A percentile compares a stretch with the other conserved stretches of the same genome.
Evolutionary conservation across 495 filamentous ascomycete species (phyloP).

Genomic region (Emericellopsis terricola): DNA sequence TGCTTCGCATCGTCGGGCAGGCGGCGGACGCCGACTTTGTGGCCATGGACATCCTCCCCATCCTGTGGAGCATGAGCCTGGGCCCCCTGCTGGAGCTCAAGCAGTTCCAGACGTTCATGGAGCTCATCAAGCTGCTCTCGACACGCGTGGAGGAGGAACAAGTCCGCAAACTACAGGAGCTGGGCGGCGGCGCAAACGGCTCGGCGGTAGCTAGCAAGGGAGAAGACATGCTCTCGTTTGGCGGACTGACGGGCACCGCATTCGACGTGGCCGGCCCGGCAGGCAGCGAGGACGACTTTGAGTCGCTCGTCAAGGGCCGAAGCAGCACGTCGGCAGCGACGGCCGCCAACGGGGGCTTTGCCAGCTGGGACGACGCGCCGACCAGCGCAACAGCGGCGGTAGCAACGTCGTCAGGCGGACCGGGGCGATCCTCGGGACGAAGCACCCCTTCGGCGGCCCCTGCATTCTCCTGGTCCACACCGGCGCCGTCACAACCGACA

Average conservation of each 20-base stretch:
- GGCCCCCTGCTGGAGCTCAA: constrained; percentile 72
- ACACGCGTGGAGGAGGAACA: constrained; percentile 73
- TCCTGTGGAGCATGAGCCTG: constrained; percentile 82
- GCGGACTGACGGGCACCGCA: constrained; percentile 26
- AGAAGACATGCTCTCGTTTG: constrained; percentile 46
- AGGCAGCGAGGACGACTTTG: constrained; percentile 52
- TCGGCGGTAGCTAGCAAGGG: constrained; percentile 12
- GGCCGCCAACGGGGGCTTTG: constrained; percentile 7
- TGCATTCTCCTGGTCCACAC: constrained; percentile 44
- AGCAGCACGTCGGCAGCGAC: constrained; percentile 4
- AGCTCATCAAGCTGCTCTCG: constrained; percentile 65
- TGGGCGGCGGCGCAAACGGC: constrained; percentile 32
- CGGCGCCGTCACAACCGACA: constrained; percentile 12
- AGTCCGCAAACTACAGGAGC: constrained; percentile 66
- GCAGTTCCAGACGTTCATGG: constrained; percentile 82
- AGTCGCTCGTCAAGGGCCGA: constrained; percentile 65
- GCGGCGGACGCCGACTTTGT: constrained; percentile 84
- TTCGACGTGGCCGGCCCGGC: constrained; percentile 29
- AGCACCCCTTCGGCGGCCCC: constrained; percentile 14
- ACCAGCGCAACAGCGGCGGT: constrained; percentile 8
- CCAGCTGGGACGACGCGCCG: constrained; percentile 22
- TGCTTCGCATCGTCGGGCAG: constrained; percentile 64
- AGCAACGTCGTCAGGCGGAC: too few relatives aligned
- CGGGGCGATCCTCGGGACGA: too few relatives aligned
- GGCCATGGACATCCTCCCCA: constrained; percentile 74